Conservation (phyloP, 169 alveolate species). For the Perkinsus olseni region DNA sequence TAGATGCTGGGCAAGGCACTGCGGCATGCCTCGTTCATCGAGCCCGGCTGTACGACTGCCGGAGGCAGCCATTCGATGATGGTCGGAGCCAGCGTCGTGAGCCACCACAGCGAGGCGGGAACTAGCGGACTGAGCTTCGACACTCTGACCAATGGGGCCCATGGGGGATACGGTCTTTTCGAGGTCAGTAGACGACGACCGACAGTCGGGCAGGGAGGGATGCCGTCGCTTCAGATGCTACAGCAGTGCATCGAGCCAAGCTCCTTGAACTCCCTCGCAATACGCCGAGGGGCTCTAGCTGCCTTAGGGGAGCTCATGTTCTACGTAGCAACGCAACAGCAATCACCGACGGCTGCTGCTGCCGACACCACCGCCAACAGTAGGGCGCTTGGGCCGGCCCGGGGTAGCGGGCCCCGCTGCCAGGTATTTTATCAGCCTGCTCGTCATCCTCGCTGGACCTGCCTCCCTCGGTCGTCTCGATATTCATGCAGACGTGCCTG, state of each 20-base stretch:
- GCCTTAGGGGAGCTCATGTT: constrained; percentile 76
- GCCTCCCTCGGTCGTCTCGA: background rate
- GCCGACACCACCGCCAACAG: background rate
- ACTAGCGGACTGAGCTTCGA: constrained; percentile 30
- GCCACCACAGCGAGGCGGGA: constrained; percentile 33
- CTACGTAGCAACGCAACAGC: constrained; percentile 67
- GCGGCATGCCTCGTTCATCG: background rate
- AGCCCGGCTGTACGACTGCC: background rate
- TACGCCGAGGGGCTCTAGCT: constrained; percentile 64
- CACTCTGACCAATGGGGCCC: constrained; percentile 61
- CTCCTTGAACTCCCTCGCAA: constrained; percentile 53
- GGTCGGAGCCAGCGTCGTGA: constrained; percentile 39
- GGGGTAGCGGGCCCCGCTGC: too few species aligned
- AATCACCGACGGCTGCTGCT: background rate
- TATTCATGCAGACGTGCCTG: background rate
- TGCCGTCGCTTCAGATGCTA: background rate
- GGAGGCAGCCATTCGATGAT: background rate
- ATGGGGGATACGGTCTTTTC: constrained; percentile 56
- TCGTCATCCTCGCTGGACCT: background rate
- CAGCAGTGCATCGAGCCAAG: constrained; percentile 35
- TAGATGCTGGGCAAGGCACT: background rate
- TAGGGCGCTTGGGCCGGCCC: background rate
- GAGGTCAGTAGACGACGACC: constrained; percentile 23
- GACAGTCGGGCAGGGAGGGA: background rate
- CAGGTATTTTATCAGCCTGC: background rate